Conservation (phyloP, 1,139 yeast genomes). For the Saccharomyces hybrid region DNA sequence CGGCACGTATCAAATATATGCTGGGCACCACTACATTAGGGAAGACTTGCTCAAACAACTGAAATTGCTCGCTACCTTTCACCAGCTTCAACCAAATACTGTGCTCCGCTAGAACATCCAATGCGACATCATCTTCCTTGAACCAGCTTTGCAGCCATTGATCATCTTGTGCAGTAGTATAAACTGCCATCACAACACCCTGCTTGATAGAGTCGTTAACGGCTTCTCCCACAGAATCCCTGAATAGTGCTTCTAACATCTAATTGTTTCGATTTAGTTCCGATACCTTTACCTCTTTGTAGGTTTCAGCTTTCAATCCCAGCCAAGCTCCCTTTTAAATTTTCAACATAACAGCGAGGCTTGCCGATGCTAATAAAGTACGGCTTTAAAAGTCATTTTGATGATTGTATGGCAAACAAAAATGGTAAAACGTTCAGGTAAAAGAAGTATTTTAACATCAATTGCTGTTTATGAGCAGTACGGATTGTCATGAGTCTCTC, state of each 20-base stretch:
- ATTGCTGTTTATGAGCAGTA: not conserved
- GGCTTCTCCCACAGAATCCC: conserved; percentile 21
- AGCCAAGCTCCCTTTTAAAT: not conserved
- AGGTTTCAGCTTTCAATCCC: not conserved
- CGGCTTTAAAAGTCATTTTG: not conserved
- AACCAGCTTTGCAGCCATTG: conserved; percentile 25
- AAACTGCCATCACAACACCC: conserved; percentile 21
- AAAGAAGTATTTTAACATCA: not conserved
- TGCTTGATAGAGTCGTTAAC: conserved; percentile 18
- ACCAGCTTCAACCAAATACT: conserved; percentile 41
- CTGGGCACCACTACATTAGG: conserved; percentile 43
- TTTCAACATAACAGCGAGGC: not conserved
- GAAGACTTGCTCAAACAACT: conserved; percentile 45
- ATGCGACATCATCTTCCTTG: conserved; percentile 19
- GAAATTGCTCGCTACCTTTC: conserved; percentile 42
- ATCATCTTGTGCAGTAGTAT: conserved; percentile 15
- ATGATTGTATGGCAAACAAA: not conserved
- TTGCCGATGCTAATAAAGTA: not conserved
- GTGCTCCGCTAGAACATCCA: conserved; percentile 8
- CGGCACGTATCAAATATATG: conserved; percentile 42
- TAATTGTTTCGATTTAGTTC: not conserved
- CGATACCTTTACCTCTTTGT: not conserved
- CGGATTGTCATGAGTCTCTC: conserved; percentile 18
- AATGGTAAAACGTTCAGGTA: not conserved
- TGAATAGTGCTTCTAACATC: conserved; percentile 26